Percentiles rank a stretch among this genome's conserved stretches.
These are phyloP conservation scores for Harringtonia lauricola DNA, from an alignment of 2,329 filamentous ascomycete genomes.

Conservation along the genomic window DNA sequence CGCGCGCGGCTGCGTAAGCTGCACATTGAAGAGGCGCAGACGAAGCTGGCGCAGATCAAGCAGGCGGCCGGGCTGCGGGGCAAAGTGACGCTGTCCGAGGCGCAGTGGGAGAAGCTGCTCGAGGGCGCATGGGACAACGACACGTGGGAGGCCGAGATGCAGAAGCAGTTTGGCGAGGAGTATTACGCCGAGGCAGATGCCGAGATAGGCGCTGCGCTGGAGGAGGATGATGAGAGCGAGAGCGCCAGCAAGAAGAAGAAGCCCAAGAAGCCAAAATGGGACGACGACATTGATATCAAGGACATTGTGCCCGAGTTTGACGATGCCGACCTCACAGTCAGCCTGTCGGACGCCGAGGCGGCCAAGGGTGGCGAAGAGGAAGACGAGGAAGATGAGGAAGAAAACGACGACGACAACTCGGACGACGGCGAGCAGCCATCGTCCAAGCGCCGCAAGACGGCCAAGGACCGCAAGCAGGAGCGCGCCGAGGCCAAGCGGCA, in stretches of 20 bases:
- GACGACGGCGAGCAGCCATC: slow-evolving; percentile 16
- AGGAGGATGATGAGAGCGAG: slow-evolving; percentile 45
- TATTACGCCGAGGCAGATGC: slow-evolving; percentile 71
- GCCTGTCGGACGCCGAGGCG: slow-evolving; percentile 42
- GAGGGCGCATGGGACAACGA: slow-evolving; percentile 84
- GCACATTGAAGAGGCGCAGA: slow-evolving; percentile 82
- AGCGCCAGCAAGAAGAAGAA: slow-evolving; percentile 47
- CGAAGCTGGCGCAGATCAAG: slow-evolving; percentile 79
- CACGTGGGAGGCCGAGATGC: slow-evolving; percentile 86
- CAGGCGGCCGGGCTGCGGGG: slow-evolving; percentile 73
- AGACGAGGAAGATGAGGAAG: slow-evolving; percentile 21
- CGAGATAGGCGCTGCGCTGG: slow-evolving; percentile 27
- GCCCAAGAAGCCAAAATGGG: slow-evolving; percentile 79
- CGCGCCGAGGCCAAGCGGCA: slow-evolving; percentile 52
- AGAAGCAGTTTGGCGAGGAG: slow-evolving; percentile 72
- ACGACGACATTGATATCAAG: slow-evolving; percentile 95
- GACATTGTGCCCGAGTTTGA: slow-evolving; percentile 83
- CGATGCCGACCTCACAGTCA: slow-evolving; percentile 45
- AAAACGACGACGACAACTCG: slow-evolving; percentile 17
- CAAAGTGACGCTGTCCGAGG: slow-evolving; percentile 52
- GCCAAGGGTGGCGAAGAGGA: slow-evolving; percentile 20
- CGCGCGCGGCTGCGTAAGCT: slow-evolving; percentile 75
- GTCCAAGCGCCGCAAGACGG: slow-evolving; percentile 48
- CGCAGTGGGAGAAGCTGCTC: slow-evolving; percentile 76
- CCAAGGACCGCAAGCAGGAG: slow-evolving; percentile 48